Percentiles rank a stretch among this genome's conserved stretches.
These are phyloP conservation scores for Termitomyces sp. DNA, from an alignment of 768 basidiomycete species.

Conservation along the genomic window DNA sequence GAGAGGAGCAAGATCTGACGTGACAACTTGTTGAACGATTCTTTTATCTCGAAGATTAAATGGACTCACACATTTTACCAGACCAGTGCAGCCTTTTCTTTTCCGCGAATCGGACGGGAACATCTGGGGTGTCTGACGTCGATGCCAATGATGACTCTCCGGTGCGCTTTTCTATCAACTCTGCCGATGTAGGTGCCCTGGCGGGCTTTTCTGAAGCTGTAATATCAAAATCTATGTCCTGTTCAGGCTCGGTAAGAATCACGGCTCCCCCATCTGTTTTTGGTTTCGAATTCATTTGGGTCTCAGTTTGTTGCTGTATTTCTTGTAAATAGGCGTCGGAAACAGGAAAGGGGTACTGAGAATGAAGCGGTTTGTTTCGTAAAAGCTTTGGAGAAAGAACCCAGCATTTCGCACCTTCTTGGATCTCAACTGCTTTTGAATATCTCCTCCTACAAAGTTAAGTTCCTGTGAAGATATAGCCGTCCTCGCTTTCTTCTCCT, in stretches of 20 bases:
- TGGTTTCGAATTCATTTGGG: constrained; percentile 21
- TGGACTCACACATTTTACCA: constrained; percentile 74
- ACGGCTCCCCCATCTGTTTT: constrained; percentile 20
- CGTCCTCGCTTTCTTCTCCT: constrained; percentile 50
- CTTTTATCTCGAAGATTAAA: neutral
- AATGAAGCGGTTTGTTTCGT: neutral
- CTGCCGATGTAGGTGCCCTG: neutral
- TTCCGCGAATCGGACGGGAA: constrained; percentile 67
- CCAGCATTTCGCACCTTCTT: constrained; percentile 51
- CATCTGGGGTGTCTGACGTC: constrained; percentile 62
- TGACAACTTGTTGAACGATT: neutral
- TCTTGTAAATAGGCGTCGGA: constrained; percentile 59
- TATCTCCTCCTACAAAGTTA: constrained; percentile 60
- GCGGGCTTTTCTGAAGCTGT: neutral
- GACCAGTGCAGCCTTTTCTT: constrained; percentile 86
- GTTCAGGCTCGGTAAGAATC: constrained; percentile 37
- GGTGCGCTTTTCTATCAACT: constrained; percentile 30
- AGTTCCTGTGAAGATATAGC: constrained; percentile 55
- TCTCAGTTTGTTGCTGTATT: constrained; percentile 35
- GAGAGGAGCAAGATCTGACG: constrained; percentile 54
- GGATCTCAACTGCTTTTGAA: constrained; percentile 58
- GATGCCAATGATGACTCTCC: constrained; percentile 25
- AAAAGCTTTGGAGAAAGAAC: neutral
- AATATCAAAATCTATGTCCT: constrained; percentile 26
- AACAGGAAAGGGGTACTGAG: constrained; percentile 64